Evolutionary conservation across 1,284 basidiomycete genomes (phyloP), one percentile per base, ranked within the genome.

Genomic region (Ceratobasidium sp.): DNA sequence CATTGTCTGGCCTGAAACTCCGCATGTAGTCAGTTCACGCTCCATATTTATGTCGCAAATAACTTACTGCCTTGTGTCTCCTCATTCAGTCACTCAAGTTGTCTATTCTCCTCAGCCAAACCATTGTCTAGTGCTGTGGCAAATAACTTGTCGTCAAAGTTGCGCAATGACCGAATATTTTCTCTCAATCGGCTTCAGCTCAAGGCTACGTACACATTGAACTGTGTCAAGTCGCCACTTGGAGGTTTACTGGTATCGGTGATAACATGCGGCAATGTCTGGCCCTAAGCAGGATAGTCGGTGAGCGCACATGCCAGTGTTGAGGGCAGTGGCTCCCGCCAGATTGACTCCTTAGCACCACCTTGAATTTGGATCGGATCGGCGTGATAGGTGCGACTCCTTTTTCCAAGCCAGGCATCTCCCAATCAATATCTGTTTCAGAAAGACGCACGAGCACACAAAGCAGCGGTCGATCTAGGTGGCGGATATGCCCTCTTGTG

Each of bases 391-490:
- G 80, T 22, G 82, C 79, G 2, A 81, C 79, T 8, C 75, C 56
- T 48, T 75, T 64, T 0, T 77, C 77, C 14, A 84, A 76, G 1
- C 80, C 82, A 1, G 16, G 16, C n/a, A 22, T 19, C n/a, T 51
- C 37, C 11, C 83, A 76, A 48, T 62, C 39, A 8, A 76, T 78
- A 27, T 78, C 65, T 19, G 81, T 82, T 13, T 78, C 75, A 1
- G 78, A 48, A 13, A 84, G 73, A 46, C 79, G 80, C 4, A 85
- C 81, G 0, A 85, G 76, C 1, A 85, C 77, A 64, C 80, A 84
- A 22, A 75, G 41, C 0, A 83, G 84, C 14, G 81, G 76, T 54
- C 82, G 74, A 56, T 78, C 66, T 19, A 84, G 76, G 0, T 64
- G 1, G 46, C 19, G 16, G 22, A 48, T 48, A 48, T 39, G 37